phyloP scores from a whole-genome alignment of 2,329 filamentous ascomycete species.

The Cryphonectria parasitica region DNA sequence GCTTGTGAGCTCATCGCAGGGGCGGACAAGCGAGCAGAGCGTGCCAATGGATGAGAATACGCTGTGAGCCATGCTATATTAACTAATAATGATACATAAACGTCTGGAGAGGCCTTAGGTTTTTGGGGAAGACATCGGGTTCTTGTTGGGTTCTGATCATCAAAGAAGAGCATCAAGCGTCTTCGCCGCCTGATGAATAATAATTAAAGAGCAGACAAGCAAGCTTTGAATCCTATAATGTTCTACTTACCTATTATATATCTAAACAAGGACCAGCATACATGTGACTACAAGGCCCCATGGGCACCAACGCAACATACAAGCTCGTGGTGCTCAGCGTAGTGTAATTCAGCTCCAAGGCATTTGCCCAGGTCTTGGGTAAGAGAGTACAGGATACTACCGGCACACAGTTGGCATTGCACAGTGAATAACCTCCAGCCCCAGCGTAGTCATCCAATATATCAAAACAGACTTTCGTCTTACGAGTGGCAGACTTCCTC shows the following conservation, averaged over 20 bases:
- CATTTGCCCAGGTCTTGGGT: background rate
- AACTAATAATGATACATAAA: background rate
- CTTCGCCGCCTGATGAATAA: background rate
- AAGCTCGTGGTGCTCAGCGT: background rate
- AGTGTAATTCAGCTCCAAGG: background rate
- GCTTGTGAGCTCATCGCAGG: constrained; percentile 1
- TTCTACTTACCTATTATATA: background rate
- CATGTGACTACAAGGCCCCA: background rate
- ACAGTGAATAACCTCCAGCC: background rate
- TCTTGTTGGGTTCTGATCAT: no score
- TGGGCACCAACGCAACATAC: background rate
- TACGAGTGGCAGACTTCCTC: background rate
- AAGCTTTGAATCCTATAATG: background rate
- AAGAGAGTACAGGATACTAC: no score
- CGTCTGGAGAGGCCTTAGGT: no score
- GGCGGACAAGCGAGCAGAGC: background rate
- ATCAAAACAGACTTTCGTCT: background rate
- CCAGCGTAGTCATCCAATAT: background rate
- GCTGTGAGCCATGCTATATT: background rate
- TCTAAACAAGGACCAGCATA: background rate
- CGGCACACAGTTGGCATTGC: background rate
- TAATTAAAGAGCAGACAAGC: background rate
- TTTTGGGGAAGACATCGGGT: no score
- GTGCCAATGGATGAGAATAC: background rate
- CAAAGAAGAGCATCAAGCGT: no score